Percentiles rank a stretch among this genome's conserved stretches.
Evolutionary conservation across 1,139 yeast species (phyloP).

Genomic region (Candida frijolesensis): DNA sequence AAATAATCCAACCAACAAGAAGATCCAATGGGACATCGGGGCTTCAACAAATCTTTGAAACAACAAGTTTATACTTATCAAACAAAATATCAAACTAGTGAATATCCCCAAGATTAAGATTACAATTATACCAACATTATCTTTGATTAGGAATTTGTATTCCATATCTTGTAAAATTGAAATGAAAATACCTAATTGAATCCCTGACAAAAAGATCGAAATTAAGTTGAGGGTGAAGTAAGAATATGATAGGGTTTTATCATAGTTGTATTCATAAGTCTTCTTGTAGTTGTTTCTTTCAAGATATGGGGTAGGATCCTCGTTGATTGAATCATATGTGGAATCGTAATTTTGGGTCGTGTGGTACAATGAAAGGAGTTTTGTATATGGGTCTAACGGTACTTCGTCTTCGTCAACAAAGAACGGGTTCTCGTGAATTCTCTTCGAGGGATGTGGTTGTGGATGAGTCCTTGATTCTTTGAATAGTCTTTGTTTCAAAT

Average conservation of each 20-base stretch:
- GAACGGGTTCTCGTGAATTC: constrained; percentile 13
- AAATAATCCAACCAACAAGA: constrained; percentile 33
- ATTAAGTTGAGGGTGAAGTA: constrained; percentile 40
- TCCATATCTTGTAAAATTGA: constrained; percentile 30
- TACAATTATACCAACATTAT: constrained; percentile 38
- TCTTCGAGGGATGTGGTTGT: constrained; percentile 9
- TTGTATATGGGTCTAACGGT: constrained; percentile 16
- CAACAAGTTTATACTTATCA: constrained; percentile 34
- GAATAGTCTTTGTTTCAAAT: constrained; percentile 15
- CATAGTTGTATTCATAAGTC: constrained; percentile 37
- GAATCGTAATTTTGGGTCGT: constrained; percentile 9
- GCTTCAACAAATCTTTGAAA: constrained; percentile 30
- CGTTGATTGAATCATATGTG: constrained; percentile 37
- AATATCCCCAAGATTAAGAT: constrained; percentile 37
- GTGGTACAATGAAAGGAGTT: constrained; percentile 12
- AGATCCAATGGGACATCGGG: constrained; percentile 29
- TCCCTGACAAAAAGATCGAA: constrained; percentile 43
- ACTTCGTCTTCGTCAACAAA: constrained; percentile 8
- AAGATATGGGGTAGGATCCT: constrained; percentile 27
- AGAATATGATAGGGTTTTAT: constrained; percentile 37
- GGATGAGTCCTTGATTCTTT: constrained; percentile 1
- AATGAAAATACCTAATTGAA: constrained; percentile 46
- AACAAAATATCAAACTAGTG: constrained; percentile 35
- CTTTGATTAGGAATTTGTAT: constrained; percentile 26
- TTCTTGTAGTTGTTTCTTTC: constrained; percentile 22